Evolutionary conservation across 1,284 basidiomycete genomes (phyloP).

Genomic region (Inonotus hispidus): DNA sequence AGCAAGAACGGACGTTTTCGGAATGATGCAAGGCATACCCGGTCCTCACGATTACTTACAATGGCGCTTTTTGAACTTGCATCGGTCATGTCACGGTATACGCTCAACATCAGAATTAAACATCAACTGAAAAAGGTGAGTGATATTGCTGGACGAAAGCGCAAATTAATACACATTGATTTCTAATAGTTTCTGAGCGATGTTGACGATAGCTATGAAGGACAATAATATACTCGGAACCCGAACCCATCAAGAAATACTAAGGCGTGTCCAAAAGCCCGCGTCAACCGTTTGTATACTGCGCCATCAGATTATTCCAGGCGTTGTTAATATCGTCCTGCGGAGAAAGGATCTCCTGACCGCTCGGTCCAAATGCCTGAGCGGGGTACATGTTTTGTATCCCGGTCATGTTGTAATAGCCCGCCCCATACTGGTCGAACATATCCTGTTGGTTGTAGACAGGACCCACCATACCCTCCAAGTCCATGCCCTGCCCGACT

Average conservation of each 20-base stretch:
- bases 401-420: conserved; percentile 7
- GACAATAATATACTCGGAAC: background rate
- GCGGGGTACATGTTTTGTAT: conserved; percentile 8
- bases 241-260: background rate
- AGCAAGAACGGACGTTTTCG: too few relatives aligned
- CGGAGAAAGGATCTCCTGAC: conserved; percentile 8
- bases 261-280: background rate
- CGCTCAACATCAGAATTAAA: too few relatives aligned
- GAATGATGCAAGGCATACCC: too few relatives aligned
- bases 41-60: too few relatives aligned
- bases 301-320: conserved; percentile 12
- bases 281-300: conserved; percentile 7
- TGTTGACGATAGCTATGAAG: background rate
- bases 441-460: background rate
- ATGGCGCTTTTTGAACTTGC: too few relatives aligned
- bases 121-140: background rate
- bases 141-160: background rate
- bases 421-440: conserved; percentile 2
- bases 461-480: conserved; percentile 2
- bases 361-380: conserved; percentile 2
- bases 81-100: too few relatives aligned
- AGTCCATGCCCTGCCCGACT: background rate
- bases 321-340: conserved; percentile 11
- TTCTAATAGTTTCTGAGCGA: background rate
- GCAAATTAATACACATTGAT: background rate